Base-by-base conservation (phyloP, 441 rosid species). In the Eruca vesicaria region DNA sequence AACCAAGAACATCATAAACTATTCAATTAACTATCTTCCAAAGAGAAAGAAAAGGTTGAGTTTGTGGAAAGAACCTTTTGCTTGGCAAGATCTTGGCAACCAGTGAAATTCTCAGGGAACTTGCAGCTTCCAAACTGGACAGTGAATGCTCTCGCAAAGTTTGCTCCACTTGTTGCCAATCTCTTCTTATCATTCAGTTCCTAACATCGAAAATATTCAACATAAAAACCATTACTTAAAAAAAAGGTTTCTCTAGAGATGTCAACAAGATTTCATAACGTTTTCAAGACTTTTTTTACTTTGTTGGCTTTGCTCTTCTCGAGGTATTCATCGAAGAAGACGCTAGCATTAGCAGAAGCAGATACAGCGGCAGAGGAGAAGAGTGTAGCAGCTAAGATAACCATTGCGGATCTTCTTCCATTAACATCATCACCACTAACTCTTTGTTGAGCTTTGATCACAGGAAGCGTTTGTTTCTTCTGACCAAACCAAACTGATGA, bases 21-120 rank as follows among this genome's bases (percentile, higher is more conserved):
- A 56, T 57, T 43, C 57, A 15, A 20, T 14, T 9, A 18, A 57
- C 7, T 9, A 38, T n/a, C 63, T 35, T 38, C 23, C 7, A 64
- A 31, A 66, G 52, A 43, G 7, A 12, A 14, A 36, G 50, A 48
- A 48, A 23, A 12, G 2, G 41, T 48, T 12, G 52, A 8, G 9
- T 11, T 14, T 15, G 2, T 29, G 8, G 33, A 41, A 61, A 48
- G 2, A 48, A 94, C 99, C 98, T 92, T 89, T 84, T 89, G 98
- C 90, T 94, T 89, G 79, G 99, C 98, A 75, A 92, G 99, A 85
- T 90, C 99, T 84, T 94, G 99, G 85, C 98, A 92, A 43, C 98
- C 99, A 15, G 99, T 92, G 84, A 95, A 95, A 85, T 95, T 95
- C 81, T 92, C 94, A 4, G 99, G 99, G 92, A 95, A 95, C 87